These are phyloP conservation scores for Starmerella cellae DNA, from an alignment of 805 yeast species.

Conservation along the genomic window DNA sequence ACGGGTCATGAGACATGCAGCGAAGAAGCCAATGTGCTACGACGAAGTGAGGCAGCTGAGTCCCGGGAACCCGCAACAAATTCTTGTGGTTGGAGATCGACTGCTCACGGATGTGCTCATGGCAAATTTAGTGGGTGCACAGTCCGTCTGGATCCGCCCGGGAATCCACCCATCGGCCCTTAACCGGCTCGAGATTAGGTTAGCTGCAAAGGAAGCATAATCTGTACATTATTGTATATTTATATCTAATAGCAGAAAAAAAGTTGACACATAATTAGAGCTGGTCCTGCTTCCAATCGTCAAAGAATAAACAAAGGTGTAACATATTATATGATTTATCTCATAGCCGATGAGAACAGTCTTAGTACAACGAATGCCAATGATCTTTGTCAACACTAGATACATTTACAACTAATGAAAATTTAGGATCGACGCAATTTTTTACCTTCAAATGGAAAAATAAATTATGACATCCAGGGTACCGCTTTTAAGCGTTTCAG, in stretches of 20 bases:
- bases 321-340: too few species aligned
- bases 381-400: too few species aligned
- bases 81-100: slow-evolving; percentile 83
- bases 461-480: too few species aligned
- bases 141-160: slow-evolving; percentile 67
- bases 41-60: slow-evolving; percentile 54
- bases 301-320: too few species aligned
- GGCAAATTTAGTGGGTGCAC: slow-evolving; percentile 88
- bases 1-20: slow-evolving; percentile 26
- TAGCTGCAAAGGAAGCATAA: too few species aligned
- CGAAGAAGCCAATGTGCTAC: slow-evolving; percentile 32
- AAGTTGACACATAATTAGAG: not conserved
- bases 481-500: too few species aligned
- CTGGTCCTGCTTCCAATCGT: too few species aligned
- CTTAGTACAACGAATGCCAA: too few species aligned
- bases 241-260: not conserved
- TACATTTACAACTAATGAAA: too few species aligned
- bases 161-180: slow-evolving; percentile 42
- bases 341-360: too few species aligned
- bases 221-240: not conserved
- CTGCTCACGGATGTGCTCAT: slow-evolving; percentile 80
- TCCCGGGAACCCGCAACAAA: slow-evolving; percentile 38
- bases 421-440: too few species aligned
- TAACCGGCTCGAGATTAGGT: slow-evolving; percentile 15
- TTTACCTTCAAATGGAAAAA: too few species aligned